Evolutionary conservation across 2,329 filamentous ascomycete species (phyloP).

Genomic region (Alternaria metachromatica): DNA sequence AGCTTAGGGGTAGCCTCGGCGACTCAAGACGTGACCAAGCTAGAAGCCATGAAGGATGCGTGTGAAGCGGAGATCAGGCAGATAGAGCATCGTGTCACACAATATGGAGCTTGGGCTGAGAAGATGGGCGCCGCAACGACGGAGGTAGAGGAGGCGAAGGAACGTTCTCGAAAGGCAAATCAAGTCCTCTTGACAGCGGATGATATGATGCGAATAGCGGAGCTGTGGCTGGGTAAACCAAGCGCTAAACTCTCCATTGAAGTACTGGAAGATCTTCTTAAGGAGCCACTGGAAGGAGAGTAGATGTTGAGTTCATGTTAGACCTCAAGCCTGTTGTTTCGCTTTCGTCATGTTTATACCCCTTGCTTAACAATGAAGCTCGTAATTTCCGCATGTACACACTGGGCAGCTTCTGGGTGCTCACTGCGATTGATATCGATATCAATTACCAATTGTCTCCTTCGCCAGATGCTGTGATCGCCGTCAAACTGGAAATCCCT

Average conservation of each 20-base stretch:
- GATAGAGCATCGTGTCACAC: neutral
- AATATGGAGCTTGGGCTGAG: neutral
- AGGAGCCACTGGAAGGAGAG: neutral
- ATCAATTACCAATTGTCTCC: too few relatives aligned
- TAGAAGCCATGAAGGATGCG: neutral
- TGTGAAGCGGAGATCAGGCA: neutral
- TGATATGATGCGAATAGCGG: neutral
- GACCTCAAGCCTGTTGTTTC: neutral
- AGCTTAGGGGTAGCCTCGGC: neutral
- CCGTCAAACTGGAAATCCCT: too few relatives aligned
- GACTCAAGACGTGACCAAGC: neutral
- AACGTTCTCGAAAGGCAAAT: neutral
- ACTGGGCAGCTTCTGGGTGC: too few relatives aligned
- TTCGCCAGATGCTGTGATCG: too few relatives aligned
- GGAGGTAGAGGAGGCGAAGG: neutral
- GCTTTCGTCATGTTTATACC: neutral
- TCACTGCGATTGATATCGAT: too few relatives aligned
- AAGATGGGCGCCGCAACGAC: neutral
- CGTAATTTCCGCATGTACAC: too few relatives aligned
- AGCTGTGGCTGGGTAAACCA: neutral
- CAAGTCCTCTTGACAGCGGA: neutral
- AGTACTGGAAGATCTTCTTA: neutral
- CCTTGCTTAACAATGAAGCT: neutral
- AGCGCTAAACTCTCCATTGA: neutral
- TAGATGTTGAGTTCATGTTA: neutral